Conservation (phyloP, 202 grass and related monocot genomes). For the Elaeis oleifera region DNA sequence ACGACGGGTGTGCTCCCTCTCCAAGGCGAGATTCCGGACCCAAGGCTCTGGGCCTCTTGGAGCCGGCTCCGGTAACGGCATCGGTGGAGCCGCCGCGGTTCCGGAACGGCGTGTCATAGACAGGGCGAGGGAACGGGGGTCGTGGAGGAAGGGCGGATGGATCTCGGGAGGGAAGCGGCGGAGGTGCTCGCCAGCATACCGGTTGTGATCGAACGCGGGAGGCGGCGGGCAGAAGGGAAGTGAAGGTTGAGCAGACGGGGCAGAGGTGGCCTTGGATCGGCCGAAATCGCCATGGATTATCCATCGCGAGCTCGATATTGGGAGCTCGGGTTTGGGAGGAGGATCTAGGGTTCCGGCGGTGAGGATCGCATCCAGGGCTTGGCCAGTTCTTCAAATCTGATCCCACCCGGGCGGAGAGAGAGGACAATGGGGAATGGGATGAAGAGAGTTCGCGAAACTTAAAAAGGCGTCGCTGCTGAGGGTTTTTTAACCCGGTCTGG, state of each 20-base stretch:
- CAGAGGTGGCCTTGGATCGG: conserved; percentile 38
- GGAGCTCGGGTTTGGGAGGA: background rate
- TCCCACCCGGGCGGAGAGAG: no score
- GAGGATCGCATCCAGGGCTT: background rate
- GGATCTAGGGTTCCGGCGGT: conserved; percentile 27
- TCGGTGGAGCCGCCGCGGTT: conserved; percentile 19
- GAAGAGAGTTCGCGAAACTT: no score
- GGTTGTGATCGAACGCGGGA: conserved; percentile 18
- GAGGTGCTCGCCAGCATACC: conserved; percentile 8
- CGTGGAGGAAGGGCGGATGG: conserved; percentile 27
- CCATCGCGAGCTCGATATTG: conserved; percentile 32
- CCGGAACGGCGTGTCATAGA: conserved; percentile 24
- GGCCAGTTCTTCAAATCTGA: no score
- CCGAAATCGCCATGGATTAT: conserved; percentile 44
- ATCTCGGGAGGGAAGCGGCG: background rate
- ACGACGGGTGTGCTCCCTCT: no score
- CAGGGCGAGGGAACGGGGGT: conserved; percentile 28
- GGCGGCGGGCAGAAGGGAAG: conserved; percentile 72
- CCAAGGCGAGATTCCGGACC: background rate
- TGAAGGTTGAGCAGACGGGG: conserved; percentile 59
- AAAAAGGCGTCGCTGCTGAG: no score
- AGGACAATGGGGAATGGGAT: no score
- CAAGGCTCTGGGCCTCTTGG: conserved; percentile 2
- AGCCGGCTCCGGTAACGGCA: background rate
- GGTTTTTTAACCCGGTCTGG: no score